A percentile compares a stretch with the other conserved stretches of the same genome.
Evolutionary conservation across 176 grass and related monocot genomes (phyloP).

Genomic region (Carex littledalei): DNA sequence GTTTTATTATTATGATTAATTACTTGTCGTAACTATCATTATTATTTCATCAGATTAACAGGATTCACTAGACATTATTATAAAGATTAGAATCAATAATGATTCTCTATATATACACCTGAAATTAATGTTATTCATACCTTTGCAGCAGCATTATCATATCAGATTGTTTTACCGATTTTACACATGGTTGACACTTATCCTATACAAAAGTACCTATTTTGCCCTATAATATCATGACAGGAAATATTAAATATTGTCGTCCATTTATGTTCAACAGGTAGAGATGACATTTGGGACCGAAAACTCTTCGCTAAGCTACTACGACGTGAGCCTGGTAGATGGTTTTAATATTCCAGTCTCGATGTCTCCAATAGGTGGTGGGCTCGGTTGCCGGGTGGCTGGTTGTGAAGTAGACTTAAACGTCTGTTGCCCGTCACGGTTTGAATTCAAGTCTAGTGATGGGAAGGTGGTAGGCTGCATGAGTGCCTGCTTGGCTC

Average conservation of each 20-base stretch:
- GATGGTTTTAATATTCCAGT: constrained; percentile 79
- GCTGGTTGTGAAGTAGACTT: constrained; percentile 54
- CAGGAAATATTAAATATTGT: neutral
- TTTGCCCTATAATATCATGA: neutral
- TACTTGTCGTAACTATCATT: too few relatives aligned
- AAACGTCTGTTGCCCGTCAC: constrained; percentile 67
- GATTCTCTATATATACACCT: neutral
- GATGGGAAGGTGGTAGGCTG: constrained; percentile 60
- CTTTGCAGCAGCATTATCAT: neutral
- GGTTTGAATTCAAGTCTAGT: constrained; percentile 47
- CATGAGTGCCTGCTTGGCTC: constrained; percentile 64
- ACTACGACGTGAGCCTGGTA: constrained; percentile 69
- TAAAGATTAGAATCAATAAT: neutral
- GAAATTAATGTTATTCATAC: neutral
- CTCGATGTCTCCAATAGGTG: constrained; percentile 52
- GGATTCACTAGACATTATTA: neutral
- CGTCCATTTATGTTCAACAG: neutral
- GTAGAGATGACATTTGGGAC: constrained; percentile 78
- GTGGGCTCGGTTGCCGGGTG: constrained; percentile 50
- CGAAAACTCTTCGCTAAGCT: constrained; percentile 36
- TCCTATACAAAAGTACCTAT: neutral
- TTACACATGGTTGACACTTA: neutral
- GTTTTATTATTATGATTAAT: too few relatives aligned
- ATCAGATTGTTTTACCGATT: too few relatives aligned
- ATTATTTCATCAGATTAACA: neutral